Percentiles rank a stretch among this genome's conserved stretches.
phyloP scores from a whole-genome alignment of 495 filamentous ascomycete species.

The Letharia columbiana region DNA sequence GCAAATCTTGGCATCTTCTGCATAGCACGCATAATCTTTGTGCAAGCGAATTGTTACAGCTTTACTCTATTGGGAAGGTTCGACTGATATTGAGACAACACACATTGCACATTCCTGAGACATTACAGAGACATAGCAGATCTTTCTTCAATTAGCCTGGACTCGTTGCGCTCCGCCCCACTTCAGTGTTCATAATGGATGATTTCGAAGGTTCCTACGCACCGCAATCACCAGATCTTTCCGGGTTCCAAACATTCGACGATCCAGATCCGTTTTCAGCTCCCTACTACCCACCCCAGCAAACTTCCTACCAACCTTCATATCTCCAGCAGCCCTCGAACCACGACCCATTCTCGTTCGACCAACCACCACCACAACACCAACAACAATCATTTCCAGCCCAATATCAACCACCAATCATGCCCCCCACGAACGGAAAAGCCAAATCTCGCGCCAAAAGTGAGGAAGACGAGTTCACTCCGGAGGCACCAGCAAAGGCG shows the following conservation, averaged over 20 bases:
- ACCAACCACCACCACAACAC: slow-evolving; percentile 1
- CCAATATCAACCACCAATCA: slow-evolving; percentile 16
- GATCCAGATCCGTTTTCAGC: slow-evolving; percentile 31
- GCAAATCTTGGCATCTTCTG: background rate
- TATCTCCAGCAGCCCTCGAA: slow-evolving; percentile 15
- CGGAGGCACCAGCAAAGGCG: slow-evolving; percentile 20
- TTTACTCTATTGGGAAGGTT: slow-evolving; percentile 4
- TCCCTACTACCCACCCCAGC: slow-evolving; percentile 26
- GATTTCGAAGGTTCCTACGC: slow-evolving; percentile 38
- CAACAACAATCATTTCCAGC: slow-evolving; percentile 13
- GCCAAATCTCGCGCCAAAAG: slow-evolving; percentile 18
- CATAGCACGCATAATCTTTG: background rate
- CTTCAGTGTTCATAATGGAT: slow-evolving; percentile 31
- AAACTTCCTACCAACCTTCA: slow-evolving; percentile 20
- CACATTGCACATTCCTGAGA: background rate
- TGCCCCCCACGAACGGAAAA: slow-evolving; percentile 29
- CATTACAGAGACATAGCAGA: background rate
- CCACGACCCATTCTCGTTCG: slow-evolving; percentile 16
- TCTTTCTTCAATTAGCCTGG: background rate
- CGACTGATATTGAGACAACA: slow-evolving; percentile 1
- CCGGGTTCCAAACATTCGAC: slow-evolving; percentile 39
- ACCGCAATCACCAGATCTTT: slow-evolving; percentile 42
- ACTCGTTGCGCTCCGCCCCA: background rate
- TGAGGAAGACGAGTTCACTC: slow-evolving; percentile 35
- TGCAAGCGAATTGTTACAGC: background rate